Evolutionary conservation across 2,329 filamentous ascomycete species (phyloP).

Genomic region (Niveomyces coronatus): DNA sequence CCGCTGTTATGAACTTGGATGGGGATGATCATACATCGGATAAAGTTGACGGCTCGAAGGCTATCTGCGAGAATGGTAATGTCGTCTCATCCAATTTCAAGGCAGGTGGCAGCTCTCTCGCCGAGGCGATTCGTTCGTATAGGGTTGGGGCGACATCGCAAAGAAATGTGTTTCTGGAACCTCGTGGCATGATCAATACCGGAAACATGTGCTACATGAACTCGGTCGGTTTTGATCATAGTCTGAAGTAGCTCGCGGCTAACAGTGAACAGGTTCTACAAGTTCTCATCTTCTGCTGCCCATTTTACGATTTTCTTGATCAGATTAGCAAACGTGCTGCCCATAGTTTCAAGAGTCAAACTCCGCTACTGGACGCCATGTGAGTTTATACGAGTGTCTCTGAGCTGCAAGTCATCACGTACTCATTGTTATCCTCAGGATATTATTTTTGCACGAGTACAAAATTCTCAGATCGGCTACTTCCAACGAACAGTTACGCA

Average conservation of each 20-base stretch:
- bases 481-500: slow-evolving; percentile 61
- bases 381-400: too few species aligned
- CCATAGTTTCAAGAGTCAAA: slow-evolving; percentile 91
- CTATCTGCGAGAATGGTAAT: slow-evolving; percentile 17
- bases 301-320: slow-evolving; percentile 90
- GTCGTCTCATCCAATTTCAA: slow-evolving; percentile 29
- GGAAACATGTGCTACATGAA: slow-evolving; percentile 99
- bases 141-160: slow-evolving; percentile 48
- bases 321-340: slow-evolving; percentile 73
- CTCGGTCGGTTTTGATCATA: slow-evolving; percentile 54
- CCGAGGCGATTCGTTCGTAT: slow-evolving; percentile 68
- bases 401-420: too few species aligned
- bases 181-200: slow-evolving; percentile 87
- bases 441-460: slow-evolving; percentile 93
- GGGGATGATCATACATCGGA: slow-evolving; percentile 10
- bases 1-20: slow-evolving; percentile 4
- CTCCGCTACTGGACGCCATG: slow-evolving; percentile 88
- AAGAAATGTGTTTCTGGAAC: slow-evolving; percentile 77
- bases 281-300: slow-evolving; percentile 85
- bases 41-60: slow-evolving; percentile 2
- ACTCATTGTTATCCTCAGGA: too few species aligned
- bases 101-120: slow-evolving; percentile 48
- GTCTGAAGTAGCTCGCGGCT: slow-evolving; percentile 16
- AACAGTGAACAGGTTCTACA: slow-evolving; percentile 64
- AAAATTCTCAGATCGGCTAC: slow-evolving; percentile 71